Percentiles rank a stretch among this genome's conserved stretches.
Evolutionary conservation across 2,329 filamentous ascomycete genomes (phyloP).

Genomic region (Aspergillus candidus): DNA sequence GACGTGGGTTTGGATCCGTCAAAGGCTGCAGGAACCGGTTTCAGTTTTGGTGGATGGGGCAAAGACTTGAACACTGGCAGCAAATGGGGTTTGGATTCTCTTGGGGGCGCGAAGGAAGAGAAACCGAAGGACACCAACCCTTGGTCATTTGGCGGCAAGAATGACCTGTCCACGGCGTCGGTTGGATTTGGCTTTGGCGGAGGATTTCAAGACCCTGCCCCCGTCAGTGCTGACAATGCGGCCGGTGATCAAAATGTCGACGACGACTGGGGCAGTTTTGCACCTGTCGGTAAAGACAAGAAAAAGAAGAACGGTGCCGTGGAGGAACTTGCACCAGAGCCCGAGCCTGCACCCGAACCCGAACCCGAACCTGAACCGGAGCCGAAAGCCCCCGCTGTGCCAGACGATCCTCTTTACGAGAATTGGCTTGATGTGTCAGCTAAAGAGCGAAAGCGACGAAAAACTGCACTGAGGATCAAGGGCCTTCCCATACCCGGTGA

Average conservation of each 20-base stretch:
- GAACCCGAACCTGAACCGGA: slow-evolving; percentile 22
- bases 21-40: slow-evolving; percentile 33
- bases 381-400: slow-evolving; percentile 19
- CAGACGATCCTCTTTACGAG: slow-evolving; percentile 14
- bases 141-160: slow-evolving; percentile 35
- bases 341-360: slow-evolving; percentile 16
- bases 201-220: slow-evolving; percentile 31
- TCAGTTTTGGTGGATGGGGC: slow-evolving; percentile 54
- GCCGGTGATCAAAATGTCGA: slow-evolving; percentile 37
- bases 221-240: slow-evolving; percentile 33
- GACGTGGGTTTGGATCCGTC: slow-evolving; percentile 51
- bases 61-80: slow-evolving; percentile 53
- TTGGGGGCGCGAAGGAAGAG: slow-evolving; percentile 23
- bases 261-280: slow-evolving; percentile 33
- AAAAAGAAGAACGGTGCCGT: slow-evolving; percentile 39
- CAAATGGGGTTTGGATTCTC: slow-evolving; percentile 41
- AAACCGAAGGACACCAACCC: slow-evolving; percentile 34
- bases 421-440: slow-evolving; percentile 13
- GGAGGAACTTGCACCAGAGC: slow-evolving; percentile 17
- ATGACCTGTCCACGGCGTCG: slow-evolving; percentile 31
- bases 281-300: slow-evolving; percentile 36
- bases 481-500: slow-evolving; percentile 20
- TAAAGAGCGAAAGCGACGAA: slow-evolving; percentile 16
- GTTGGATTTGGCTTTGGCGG: slow-evolving; percentile 39
- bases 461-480: slow-evolving; percentile 13